Evolutionary conservation across 179 eudicot species (phyloP), one percentile per base, ranked within the genome.

Genomic region (Beta macrorhiza): DNA sequence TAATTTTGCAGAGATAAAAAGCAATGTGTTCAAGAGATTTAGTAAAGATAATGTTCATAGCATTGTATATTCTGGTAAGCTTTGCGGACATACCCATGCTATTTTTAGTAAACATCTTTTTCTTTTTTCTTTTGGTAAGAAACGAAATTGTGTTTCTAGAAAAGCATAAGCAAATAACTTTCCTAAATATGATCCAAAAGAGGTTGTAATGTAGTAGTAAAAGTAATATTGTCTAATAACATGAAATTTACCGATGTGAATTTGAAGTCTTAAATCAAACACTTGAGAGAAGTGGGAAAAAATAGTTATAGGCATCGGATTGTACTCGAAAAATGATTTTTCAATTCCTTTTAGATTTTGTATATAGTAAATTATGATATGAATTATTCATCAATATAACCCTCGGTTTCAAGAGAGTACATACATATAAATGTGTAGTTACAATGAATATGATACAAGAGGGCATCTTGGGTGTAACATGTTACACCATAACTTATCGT

Each of bases 1-100:
- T 88, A 95, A 93, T 84, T 95, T 95, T 83, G 89, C 98, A 52
- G 99, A 95, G 91, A 95, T 95, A 74, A 95, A 95, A 84, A 95
- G 99, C 92, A 95, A 90, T 45, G 99, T 95, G 77, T 95, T 95
- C 80, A 95, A 95, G 84, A 93, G 99, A 77, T 92, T 90, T 80
- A 95, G 97, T 80, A 95, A 91, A 88, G 98, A 93, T 77, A 95
- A 95, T 77, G 90, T 95, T 86, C 99, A 92, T 67, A 91, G 91
- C 84, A 84, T 95, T 87, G 99, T 92, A 72, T 92, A 95, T 84
- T 86, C 84, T 79, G 99, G 99, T 95, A 76, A 89, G 92, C 74
- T 76, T 69, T 78, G 42, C 42, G 42, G 42, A 37, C 42, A 37
- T 53, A 44, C 74, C 22, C 78, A 42, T 81, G 14, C n/a, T 20